Evolutionary conservation across 2,329 filamentous ascomycete genomes (phyloP), one percentile per base, ranked within the genome.

Genomic region (Phaeoacremonium minimum): DNA sequence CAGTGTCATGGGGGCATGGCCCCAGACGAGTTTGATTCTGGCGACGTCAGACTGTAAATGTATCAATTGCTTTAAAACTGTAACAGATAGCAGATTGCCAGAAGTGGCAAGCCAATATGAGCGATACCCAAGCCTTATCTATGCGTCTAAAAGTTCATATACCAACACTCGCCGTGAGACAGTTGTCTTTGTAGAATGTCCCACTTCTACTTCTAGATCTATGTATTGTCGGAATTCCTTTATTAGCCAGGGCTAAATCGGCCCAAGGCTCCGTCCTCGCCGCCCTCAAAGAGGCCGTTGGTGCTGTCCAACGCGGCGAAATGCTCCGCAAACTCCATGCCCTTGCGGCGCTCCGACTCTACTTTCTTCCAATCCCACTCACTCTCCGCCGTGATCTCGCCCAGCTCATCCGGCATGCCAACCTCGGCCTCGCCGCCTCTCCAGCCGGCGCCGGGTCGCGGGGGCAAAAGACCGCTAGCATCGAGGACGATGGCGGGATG

Each of bases 401-500:
- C 56, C 9, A 65, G 38, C 12, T 69, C 63, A 6, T 51, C 57
- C 8, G 61, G 53, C 18, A 61, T 52, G 28, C 63, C 64, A 18
- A 66, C 54, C 31, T 66, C 67, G 29, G 61, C 56, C 18, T 65
- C 63, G 13, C 68, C 68, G 35, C 62, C 54, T 6, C 64, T 63
- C 79, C 79, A 83, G 15, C 81, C 83, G n/a, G 42, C 44, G 9
- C 75, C 80, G 0, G 88, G 87, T 32, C 81, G 73, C 39, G 74
- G 65, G 0, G 93, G 93, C 34, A 97, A 65, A 55, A 96, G 67
- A 2, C 81, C 80, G 33, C 83, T 83, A 22, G 82, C 75, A 30
- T 76, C 69, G 17, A 97, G 69, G 7, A 91, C 70, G 32, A 85
- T 71, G 47, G 89, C 84, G 0, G 93, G 90, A 46, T 90, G 80